A percentile compares a stretch with the other conserved stretches of the same genome.
phyloP scores from a whole-genome alignment of 345 rosid genomes.

The Brassica juncea region DNA sequence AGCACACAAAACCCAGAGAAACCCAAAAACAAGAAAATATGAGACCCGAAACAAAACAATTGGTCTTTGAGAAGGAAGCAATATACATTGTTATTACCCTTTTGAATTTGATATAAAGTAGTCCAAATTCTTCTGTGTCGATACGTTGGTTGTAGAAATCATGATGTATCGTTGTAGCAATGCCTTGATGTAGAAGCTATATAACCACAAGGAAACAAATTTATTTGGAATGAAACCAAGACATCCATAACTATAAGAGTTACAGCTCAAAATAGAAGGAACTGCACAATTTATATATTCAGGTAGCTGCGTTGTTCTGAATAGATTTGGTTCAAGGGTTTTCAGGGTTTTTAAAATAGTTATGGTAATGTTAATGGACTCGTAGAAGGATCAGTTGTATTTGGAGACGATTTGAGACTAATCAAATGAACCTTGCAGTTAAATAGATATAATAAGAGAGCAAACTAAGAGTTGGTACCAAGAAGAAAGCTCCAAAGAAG shows the following conservation, averaged over 20 bases:
- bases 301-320: too few relatives aligned
- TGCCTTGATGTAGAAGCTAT: constrained; percentile 38
- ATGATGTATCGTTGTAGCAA: constrained; percentile 31
- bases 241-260: not conserved
- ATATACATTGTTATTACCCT: constrained; percentile 10
- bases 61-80: not conserved
- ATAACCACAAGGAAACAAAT: not conserved
- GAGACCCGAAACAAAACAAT: not conserved
- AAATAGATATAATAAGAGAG: not conserved
- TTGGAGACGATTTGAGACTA: too few relatives aligned
- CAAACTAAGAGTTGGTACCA: constrained; percentile 11
- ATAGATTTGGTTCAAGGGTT: too few relatives aligned
- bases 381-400: too few relatives aligned
- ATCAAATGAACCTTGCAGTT: too few relatives aligned
- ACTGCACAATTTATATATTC: not conserved
- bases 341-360: too few relatives aligned
- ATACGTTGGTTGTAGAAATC: constrained; percentile 38
- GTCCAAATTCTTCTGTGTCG: constrained; percentile 32
- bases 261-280: not conserved
- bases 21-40: not conserved
- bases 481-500: constrained; percentile 40
- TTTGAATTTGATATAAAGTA: constrained; percentile 32
- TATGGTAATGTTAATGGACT: too few relatives aligned
- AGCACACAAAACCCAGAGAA: not conserved
- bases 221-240: not conserved